Evolutionary conservation across 129 eudicot genomes (phyloP).

Genomic region (Flaveria robusta): DNA sequence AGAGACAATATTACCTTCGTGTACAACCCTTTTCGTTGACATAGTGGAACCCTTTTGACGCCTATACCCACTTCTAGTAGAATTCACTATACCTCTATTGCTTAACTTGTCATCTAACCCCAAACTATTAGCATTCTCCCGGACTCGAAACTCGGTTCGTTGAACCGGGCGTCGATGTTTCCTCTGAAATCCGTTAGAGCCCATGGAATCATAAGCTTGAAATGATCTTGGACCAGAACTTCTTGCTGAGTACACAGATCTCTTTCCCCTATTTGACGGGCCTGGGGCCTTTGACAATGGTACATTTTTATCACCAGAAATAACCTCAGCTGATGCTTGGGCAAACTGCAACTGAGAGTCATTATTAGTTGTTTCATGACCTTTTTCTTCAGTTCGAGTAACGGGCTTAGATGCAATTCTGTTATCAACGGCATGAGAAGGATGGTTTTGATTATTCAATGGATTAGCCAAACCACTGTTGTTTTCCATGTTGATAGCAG

Average conservation of each 20-base stretch:
- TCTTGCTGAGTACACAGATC: slow-evolving; percentile 46
- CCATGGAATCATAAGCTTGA: slow-evolving; percentile 44
- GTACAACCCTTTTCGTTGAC: slow-evolving; percentile 47
- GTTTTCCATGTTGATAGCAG: slow-evolving; percentile 33
- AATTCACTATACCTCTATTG: slow-evolving; percentile 35
- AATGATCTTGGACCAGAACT: slow-evolving; percentile 51
- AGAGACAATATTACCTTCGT: slow-evolving; percentile 44
- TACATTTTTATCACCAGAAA: slow-evolving; percentile 43
- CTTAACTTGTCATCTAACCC: slow-evolving; percentile 50
- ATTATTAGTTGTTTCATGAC: slow-evolving; percentile 30
- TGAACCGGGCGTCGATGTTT: slow-evolving; percentile 64
- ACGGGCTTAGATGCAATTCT: slow-evolving; percentile 30
- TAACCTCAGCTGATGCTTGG: slow-evolving; percentile 34
- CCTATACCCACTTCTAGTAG: slow-evolving; percentile 58
- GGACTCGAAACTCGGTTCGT: slow-evolving; percentile 78
- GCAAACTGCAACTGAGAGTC: slow-evolving; percentile 34
- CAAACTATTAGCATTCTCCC: slow-evolving; percentile 47
- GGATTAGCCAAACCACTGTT: slow-evolving; percentile 27
- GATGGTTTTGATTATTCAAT: slow-evolving; percentile 26
- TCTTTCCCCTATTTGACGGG: slow-evolving; percentile 53
- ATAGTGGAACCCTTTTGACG: slow-evolving; percentile 41
- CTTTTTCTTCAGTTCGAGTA: slow-evolving; percentile 36
- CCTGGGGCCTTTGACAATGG: slow-evolving; percentile 49
- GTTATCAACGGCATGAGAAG: slow-evolving; percentile 32
- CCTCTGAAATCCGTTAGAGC: slow-evolving; percentile 58